phyloP scores from a whole-genome alignment of 768 basidiomycete genomes.

The Hericium coralloides region DNA sequence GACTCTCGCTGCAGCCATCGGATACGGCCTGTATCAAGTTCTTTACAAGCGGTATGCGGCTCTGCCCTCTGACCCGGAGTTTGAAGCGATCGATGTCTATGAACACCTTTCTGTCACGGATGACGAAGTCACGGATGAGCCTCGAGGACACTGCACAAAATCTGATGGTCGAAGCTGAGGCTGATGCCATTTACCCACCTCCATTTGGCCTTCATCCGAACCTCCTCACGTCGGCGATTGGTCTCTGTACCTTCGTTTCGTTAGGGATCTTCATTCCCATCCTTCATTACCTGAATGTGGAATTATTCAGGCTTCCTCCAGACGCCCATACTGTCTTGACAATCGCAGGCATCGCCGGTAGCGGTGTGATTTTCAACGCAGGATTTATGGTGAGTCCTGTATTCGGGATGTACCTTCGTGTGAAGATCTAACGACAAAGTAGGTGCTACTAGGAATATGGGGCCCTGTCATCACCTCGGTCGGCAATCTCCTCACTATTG shows the following conservation, averaged over 20 bases:
- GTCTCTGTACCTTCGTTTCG: conserved; percentile 59
- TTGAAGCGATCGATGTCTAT: conserved; percentile 34
- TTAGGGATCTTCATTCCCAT: conserved; percentile 78
- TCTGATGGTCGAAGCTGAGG: conserved; percentile 10
- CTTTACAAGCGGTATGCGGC: conserved; percentile 76
- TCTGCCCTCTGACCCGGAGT: conserved; percentile 55
- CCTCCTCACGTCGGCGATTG: conserved; percentile 71
- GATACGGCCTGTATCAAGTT: conserved; percentile 76
- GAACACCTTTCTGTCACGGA: conserved; percentile 33
- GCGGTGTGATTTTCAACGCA: conserved; percentile 75
- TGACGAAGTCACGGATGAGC: conserved; percentile 21
- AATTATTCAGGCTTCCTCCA: conserved; percentile 59
- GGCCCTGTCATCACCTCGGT: conserved; percentile 85
- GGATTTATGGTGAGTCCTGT: conserved; percentile 64
- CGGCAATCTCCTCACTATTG: conserved; percentile 90
- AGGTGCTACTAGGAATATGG: conserved; percentile 81
- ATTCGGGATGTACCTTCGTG: not conserved
- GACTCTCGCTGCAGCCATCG: conserved; percentile 62
- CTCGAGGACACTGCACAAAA: conserved; percentile 4
- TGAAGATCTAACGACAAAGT: not conserved
- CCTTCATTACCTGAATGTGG: conserved; percentile 56
- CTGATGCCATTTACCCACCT: conserved; percentile 41
- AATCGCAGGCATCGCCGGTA: conserved; percentile 59
- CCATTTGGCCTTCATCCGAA: conserved; percentile 86
- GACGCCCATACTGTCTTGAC: conserved; percentile 34